These are phyloP conservation scores for Entamoeba dispar DNA, from an alignment of 208 protist species.

Conservation along the genomic window DNA sequence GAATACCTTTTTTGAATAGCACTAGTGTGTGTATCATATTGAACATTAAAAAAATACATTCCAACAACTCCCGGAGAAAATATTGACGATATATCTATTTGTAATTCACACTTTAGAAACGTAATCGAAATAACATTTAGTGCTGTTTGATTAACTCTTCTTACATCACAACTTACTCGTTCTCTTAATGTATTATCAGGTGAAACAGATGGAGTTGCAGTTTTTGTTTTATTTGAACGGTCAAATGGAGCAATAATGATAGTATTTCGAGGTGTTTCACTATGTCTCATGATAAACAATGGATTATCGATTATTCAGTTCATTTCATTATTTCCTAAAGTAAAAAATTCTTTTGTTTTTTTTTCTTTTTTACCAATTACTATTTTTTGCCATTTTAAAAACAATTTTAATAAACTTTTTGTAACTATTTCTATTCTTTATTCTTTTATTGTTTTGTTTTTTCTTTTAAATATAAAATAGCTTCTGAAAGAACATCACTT, in stretches of 20 bases:
- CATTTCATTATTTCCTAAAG: too few species aligned
- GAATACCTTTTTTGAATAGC: neutral
- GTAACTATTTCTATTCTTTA: too few species aligned
- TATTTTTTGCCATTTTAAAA: too few species aligned
- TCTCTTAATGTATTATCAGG: neutral
- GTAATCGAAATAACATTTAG: neutral
- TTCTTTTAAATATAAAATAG: too few species aligned
- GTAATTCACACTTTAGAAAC: neutral
- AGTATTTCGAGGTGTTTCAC: too few species aligned
- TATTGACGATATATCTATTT: neutral
- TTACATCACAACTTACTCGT: neutral
- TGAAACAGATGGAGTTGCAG: neutral
- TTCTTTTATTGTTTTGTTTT: too few species aligned
- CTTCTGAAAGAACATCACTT: too few species aligned
- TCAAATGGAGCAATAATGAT: neutral
- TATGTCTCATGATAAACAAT: too few species aligned
- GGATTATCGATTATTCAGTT: too few species aligned
- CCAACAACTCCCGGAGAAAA: neutral
- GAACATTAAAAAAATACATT: neutral
- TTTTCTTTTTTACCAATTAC: too few species aligned
- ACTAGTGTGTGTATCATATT: neutral
- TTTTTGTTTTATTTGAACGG: neutral
- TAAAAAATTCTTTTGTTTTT: too few species aligned
- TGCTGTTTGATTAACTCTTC: neutral
- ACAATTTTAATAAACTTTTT: too few species aligned